phyloP scores from a whole-genome alignment of 192 early-diverging fungal genomes.

The Backusella tarrabulga region DNA sequence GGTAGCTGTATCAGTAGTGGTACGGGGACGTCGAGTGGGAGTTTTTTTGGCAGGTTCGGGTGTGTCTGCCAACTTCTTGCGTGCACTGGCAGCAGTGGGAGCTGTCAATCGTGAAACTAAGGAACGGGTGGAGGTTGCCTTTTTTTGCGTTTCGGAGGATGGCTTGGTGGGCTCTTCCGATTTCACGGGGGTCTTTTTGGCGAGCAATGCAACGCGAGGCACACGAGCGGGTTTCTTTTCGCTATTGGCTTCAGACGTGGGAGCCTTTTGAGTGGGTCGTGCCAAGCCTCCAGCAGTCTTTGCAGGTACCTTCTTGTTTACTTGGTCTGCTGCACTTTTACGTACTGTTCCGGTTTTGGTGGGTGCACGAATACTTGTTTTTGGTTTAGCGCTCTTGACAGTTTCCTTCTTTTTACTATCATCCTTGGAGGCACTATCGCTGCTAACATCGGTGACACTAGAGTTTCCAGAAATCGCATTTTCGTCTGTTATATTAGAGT shows the following conservation, averaged over 20 bases:
- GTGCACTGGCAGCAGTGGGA: constrained; percentile 22
- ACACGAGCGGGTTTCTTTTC: constrained; percentile 10
- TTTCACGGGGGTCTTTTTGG: constrained; percentile 17
- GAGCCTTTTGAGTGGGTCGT: neutral
- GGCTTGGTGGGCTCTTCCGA: constrained; percentile 10
- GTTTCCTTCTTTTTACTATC: neutral
- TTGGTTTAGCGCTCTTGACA: constrained; percentile 8
- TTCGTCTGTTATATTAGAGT: neutral
- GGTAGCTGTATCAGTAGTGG: neutral
- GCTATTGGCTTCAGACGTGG: neutral
- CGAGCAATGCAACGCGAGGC: constrained; percentile 17
- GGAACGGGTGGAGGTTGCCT: neutral
- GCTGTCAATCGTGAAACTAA: constrained; percentile 20
- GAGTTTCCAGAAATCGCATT: neutral
- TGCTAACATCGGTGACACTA: constrained; percentile 2
- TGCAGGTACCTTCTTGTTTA: neutral
- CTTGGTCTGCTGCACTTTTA: neutral
- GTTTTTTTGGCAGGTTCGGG: neutral
- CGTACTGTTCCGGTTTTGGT: neutral
- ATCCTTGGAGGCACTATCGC: neutral
- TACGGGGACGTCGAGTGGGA: neutral
- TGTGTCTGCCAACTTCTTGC: neutral
- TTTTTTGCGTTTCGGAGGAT: neutral
- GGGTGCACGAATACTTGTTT: neutral
- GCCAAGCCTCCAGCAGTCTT: constrained; percentile 1